phyloP scores from a whole-genome alignment of 352 stramenopile genomes.

The Vaucheria bursata region DNA sequence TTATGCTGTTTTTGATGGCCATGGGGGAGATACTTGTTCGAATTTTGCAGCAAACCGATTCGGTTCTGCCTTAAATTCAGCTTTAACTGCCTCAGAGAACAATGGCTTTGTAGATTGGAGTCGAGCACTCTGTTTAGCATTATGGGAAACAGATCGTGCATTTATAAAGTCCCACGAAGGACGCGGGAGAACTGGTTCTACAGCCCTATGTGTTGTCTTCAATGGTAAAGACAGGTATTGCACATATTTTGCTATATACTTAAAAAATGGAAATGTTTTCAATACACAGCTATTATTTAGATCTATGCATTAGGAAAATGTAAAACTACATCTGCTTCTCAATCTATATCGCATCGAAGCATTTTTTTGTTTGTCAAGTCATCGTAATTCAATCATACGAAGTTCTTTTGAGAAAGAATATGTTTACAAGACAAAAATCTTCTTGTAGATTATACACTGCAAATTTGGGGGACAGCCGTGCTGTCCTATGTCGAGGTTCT shows the following conservation, averaged over 20 bases:
- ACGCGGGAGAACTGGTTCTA: not conserved
- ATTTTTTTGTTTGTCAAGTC: not conserved
- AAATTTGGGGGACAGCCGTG: not conserved
- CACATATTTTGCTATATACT: not conserved
- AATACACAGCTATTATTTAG: not conserved
- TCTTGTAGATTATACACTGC: not conserved
- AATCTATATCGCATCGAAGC: not conserved
- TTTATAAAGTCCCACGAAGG: not conserved
- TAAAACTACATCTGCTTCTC: not conserved
- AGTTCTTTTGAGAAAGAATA: not conserved
- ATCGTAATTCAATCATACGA: not conserved
- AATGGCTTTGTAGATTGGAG: too few species aligned
- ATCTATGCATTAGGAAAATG: not conserved
- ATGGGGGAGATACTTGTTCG: not conserved
- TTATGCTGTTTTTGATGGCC: constrained; percentile 2
- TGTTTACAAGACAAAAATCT: not conserved
- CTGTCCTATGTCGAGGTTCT: not conserved
- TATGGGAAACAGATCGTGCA: not conserved
- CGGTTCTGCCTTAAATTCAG: not conserved
- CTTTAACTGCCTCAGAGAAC: not conserved
- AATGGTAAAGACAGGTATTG: not conserved
- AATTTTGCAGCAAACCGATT: not conserved
- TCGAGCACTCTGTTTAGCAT: not conserved
- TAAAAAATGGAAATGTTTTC: not conserved
- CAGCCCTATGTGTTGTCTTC: not conserved